Conservation (phyloP, 805 yeast species). For the Candida tallmaniae region DNA sequence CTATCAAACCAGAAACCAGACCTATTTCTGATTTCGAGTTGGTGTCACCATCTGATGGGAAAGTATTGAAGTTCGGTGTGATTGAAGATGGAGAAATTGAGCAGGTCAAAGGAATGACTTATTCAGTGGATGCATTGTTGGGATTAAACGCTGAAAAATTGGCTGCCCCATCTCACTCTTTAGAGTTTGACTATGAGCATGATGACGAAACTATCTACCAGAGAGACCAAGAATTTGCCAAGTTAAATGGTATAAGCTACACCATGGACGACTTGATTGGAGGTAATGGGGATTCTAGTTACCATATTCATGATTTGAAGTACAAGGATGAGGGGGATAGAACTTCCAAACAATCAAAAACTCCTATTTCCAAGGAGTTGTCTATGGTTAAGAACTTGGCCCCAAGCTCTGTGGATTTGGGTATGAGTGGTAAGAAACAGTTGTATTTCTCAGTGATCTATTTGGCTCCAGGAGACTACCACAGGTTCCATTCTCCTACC, state of each 20-base stretch:
- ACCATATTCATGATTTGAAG: constrained; percentile 43
- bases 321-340: constrained; percentile 70
- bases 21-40: constrained; percentile 65
- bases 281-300: constrained; percentile 27
- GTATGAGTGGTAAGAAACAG: constrained; percentile 42
- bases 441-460: constrained; percentile 88
- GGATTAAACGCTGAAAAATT: constrained; percentile 53
- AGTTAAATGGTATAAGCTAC: constrained; percentile 67
- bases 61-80: constrained; percentile 77
- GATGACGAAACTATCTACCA: constrained; percentile 41
- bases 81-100: constrained; percentile 83
- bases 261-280: constrained; percentile 67
- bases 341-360: constrained; percentile 31
- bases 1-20: constrained; percentile 70
- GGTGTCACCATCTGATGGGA: constrained; percentile 93
- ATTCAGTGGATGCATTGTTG: constrained; percentile 80
- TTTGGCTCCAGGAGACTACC: constrained; percentile 97
- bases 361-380: constrained; percentile 31
- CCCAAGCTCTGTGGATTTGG: constrained; percentile 28
- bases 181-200: constrained; percentile 40
- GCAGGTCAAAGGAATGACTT: constrained; percentile 95
- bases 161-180: constrained; percentile 53
- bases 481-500: constrained; percentile 92
- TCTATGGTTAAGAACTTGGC: constrained; percentile 40
- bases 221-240: constrained; percentile 72